Evolutionary conservation across 257 asterid genomes (phyloP), one percentile per base, ranked within the genome.

Genomic region (Phtheirospermum japonicum): DNA sequence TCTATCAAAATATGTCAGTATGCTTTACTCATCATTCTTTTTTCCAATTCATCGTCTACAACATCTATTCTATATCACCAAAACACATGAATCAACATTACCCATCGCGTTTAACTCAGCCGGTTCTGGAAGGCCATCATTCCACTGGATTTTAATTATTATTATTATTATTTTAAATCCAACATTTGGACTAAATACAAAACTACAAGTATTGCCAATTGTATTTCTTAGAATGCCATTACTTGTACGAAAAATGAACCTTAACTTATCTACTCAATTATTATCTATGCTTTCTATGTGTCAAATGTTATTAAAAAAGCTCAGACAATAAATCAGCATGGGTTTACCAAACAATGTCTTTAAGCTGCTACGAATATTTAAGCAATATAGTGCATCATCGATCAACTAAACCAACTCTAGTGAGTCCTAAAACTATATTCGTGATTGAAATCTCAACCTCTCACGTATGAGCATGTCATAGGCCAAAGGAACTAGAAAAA

Each of bases 1-100:
- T 32, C 53, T 14, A 31, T 4, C 39, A 33, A 28, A 43, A 10
- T 26, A 33, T n/a, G 54, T 55, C 34, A 42, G 28, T 32, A 31
- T 12, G 57, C 57, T 37, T 57, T 23, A 28, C 33, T 42, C 57
- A 26, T 33, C 49, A 64, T 32, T 55, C 14, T 49, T 28, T 20
- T 36, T 59, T 52, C 3, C 10, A 26, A 45, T 43, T 26, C 34
- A 61, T n/a, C 39, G 13, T 9, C 60, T 4, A 42, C 37, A 23
- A 65, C 39, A 17, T 40, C 16, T 40, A 40, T n/a, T 11, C 48
- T 9, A 5, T 12, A 40, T 59, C 52, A 40, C 20, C 19, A 2
- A 30, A 31, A 65, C 31, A 30, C 36, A 13, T 40, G 71, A 57
- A 16, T 28, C 36, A 28, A 19, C 18, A 30, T 37, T 26, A 30